Evolutionary conservation across 179 eudicot genomes (phyloP), one percentile per base, ranked within the genome.

Genomic region (Actinidia polygama): DNA sequence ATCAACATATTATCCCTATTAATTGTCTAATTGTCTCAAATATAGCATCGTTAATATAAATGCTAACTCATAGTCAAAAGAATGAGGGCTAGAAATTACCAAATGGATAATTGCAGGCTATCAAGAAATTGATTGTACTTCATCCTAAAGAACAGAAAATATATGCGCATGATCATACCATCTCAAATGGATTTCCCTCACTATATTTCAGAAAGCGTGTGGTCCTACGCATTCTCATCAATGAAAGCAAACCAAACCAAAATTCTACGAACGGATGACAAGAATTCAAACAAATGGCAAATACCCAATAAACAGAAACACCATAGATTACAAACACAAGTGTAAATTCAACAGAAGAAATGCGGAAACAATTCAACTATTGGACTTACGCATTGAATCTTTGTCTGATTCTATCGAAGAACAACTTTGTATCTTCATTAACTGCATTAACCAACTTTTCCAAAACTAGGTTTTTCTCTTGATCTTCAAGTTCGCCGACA

Each of bases 361-460:
- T 2, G 9, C 23, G 4, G 3, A 51, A 10, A 51, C 40, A 49
- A 12, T 73, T 50, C 1, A 59, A 49, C 57, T 8, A 15, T 53
- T 18, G 77, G 40, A 82, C 98, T 88, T 87, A 94, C 98, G 80
- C 90, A 76, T 88, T 87, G 85, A 94, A 94, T 85, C 98, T 85
- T 51, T 83, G 83, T 63, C 89, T 85, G 49, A 93, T 83, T 79
- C 89, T 89, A 59, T 68, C 36, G 54, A 93, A 94, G 78, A 94
- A 93, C 82, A 77, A 3, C 71, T 83, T 83, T 50, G 90, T 89
- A 74, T 94, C 92, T 62, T 85, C 83, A 85, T 91, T 90, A 82
- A 91, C 84, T 12, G 89, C 86, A 77, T 59, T 70, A 80, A 91
- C 83, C 77, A 94, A 77, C 75, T 90, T 89, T 84, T 94, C 95